Percentiles rank a stretch among this genome's conserved stretches.
phyloP scores from a whole-genome alignment of 495 filamentous ascomycete genomes.

The Penicillium maclennaniae region DNA sequence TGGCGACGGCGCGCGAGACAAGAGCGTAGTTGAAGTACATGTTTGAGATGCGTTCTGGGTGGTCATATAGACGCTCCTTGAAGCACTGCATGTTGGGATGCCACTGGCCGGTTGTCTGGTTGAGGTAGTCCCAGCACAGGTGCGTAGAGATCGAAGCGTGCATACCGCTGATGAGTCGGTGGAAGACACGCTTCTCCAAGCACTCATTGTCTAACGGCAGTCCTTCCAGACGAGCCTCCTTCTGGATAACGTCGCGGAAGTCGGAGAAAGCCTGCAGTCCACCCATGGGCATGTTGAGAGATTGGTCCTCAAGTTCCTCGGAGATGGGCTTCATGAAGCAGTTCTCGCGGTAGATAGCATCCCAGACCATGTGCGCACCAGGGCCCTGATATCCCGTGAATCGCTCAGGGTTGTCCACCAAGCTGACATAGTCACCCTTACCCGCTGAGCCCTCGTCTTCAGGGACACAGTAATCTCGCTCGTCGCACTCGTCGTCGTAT shows the following conservation, averaged over 20 bases:
- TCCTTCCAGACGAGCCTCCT: constrained; percentile 60
- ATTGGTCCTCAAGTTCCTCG: constrained; percentile 38
- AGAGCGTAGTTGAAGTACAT: constrained; percentile 99
- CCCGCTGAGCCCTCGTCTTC: constrained; percentile 83
- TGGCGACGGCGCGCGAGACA: constrained; percentile 81
- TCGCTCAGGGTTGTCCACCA: constrained; percentile 89
- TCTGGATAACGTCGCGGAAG: constrained; percentile 76
- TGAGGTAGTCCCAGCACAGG: constrained; percentile 93
- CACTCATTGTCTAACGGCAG: constrained; percentile 84
- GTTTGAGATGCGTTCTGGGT: constrained; percentile 91
- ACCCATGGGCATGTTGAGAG: constrained; percentile 21
- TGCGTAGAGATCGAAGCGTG: constrained; percentile 95
- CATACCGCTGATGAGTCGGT: constrained; percentile 93
- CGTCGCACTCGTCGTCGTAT: constrained; percentile 96
- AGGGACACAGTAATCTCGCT: constrained; percentile 93
- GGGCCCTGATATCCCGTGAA: constrained; percentile 90
- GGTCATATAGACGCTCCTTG: constrained; percentile 71
- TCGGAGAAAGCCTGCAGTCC: constrained; percentile 69
- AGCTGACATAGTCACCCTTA: constrained; percentile 94
- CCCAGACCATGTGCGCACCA: constrained; percentile 84
- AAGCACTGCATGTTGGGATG: constrained; percentile 90
- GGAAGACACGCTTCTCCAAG: constrained; percentile 95
- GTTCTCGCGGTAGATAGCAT: constrained; percentile 95
- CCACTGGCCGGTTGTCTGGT: constrained; percentile 93
- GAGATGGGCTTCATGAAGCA: constrained; percentile 72